Conservation (phyloP, 148 eudicot species). For the Gaultheria prostrata region DNA sequence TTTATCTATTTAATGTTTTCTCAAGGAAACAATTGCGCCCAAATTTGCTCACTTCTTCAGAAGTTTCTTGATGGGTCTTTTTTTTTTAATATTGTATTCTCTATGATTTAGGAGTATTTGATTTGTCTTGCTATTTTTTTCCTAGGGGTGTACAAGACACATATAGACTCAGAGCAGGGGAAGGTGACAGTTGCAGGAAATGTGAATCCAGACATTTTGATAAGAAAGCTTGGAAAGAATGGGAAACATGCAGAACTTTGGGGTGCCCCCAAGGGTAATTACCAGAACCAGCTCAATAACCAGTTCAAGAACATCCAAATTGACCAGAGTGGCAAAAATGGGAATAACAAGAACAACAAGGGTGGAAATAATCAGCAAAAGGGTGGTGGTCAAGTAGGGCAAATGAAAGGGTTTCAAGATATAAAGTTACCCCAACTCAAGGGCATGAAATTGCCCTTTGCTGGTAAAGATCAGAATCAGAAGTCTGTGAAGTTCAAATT, state of each 20-base stretch:
- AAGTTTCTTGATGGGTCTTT: background rate
- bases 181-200: slow-evolving; percentile 54
- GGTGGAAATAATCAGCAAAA: slow-evolving; percentile 32
- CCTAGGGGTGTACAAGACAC: slow-evolving; percentile 44
- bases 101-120: background rate
- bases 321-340: slow-evolving; percentile 35
- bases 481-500: slow-evolving; percentile 40
- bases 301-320: slow-evolving; percentile 46
- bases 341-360: slow-evolving; percentile 26
- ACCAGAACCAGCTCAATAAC: slow-evolving; percentile 29
- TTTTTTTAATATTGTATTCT: background rate
- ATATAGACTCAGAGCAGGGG: slow-evolving; percentile 49
- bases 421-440: slow-evolving; percentile 44
- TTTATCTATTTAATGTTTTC: background rate
- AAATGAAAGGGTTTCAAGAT: slow-evolving; percentile 47
- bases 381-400: slow-evolving; percentile 23
- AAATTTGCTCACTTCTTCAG: slow-evolving; percentile 6
- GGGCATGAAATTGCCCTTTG: slow-evolving; percentile 32
- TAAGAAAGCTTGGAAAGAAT: slow-evolving; percentile 47
- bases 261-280: slow-evolving; percentile 34
- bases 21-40: background rate
- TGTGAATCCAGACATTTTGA: slow-evolving; percentile 40
- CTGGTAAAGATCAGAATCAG: slow-evolving; percentile 23
- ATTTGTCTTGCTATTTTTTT: background rate
- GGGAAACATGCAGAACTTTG: slow-evolving; percentile 55